Evolutionary conservation across 208 protist genomes (phyloP).

Genomic region (Leishmania braziliensis): DNA sequence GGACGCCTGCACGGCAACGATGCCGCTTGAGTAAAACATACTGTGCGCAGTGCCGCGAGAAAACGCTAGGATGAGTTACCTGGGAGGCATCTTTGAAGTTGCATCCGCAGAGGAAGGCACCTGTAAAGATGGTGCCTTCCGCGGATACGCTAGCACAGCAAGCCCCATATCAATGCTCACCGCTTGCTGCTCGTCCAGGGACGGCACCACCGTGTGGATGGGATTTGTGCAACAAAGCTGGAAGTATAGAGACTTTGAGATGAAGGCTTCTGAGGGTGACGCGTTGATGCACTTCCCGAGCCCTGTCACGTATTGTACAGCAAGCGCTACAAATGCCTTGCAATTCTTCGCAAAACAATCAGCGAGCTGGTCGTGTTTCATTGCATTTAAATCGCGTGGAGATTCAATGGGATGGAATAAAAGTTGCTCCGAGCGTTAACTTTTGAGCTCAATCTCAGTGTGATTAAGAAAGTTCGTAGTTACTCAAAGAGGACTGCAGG

Average conservation of each 20-base stretch:
- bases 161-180: slow-evolving; percentile 11
- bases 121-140: slow-evolving; percentile 11
- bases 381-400: slow-evolving; percentile 24
- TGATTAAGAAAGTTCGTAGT: slow-evolving; percentile 23
- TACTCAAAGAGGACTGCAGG: slow-evolving; percentile 13
- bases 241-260: slow-evolving; percentile 22
- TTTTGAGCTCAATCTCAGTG: slow-evolving; percentile 17
- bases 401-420: slow-evolving; percentile 10
- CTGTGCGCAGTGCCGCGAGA: slow-evolving; percentile 26
- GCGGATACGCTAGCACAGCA: slow-evolving; percentile 5
- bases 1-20: slow-evolving; percentile 15
- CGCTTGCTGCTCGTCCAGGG: slow-evolving; percentile 5
- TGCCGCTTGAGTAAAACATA: slow-evolving; percentile 10
- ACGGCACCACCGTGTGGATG: background rate
- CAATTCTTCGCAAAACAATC: slow-evolving; percentile 15
- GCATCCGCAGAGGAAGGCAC: slow-evolving; percentile 9
- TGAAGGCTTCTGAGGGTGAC: slow-evolving; percentile 20
- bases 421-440: slow-evolving; percentile 28
- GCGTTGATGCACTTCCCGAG: slow-evolving; percentile 18
- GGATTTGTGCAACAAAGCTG: slow-evolving; percentile 25
- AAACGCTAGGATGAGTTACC: slow-evolving; percentile 19
- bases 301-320: slow-evolving; percentile 25
- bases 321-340: slow-evolving; percentile 18
- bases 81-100: slow-evolving; percentile 29
- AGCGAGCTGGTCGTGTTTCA: slow-evolving; percentile 13